Conservation (phyloP, 139 green algal species). For the Haematococcus lacustris region DNA sequence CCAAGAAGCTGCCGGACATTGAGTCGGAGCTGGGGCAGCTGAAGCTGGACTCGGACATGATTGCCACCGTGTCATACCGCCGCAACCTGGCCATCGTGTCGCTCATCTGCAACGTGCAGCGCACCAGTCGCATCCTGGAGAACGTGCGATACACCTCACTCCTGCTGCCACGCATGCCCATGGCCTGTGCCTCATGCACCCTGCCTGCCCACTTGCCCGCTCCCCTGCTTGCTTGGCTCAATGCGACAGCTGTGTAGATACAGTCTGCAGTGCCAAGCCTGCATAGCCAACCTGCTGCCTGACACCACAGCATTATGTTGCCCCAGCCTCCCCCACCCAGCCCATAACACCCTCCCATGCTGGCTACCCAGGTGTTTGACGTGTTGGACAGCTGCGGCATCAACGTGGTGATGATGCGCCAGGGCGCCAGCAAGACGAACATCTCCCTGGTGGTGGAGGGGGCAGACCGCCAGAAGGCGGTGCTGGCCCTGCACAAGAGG, state of each 20-base stretch:
- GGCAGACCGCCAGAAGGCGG: neutral
- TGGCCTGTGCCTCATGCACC: too few species aligned
- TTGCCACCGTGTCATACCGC: conserved; percentile 54
- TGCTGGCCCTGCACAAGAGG: conserved; percentile 10
- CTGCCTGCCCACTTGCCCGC: too few species aligned
- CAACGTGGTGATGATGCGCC: conserved; percentile 85
- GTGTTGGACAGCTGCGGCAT: conserved; percentile 51
- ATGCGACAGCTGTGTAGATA: too few species aligned
- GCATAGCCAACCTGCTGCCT: too few species aligned
- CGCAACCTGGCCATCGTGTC: conserved; percentile 77
- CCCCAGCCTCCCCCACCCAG: too few species aligned
- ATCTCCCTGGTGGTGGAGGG: conserved; percentile 64
- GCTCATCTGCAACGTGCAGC: conserved; percentile 91
- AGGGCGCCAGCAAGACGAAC: conserved; percentile 81
- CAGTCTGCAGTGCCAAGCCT: too few species aligned
- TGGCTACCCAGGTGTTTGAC: conserved; percentile 52
- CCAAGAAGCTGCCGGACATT: conserved; percentile 54
- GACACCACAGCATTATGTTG: too few species aligned
- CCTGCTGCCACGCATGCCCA: too few species aligned
- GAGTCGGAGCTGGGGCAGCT: conserved; percentile 73
- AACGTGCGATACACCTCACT: too few species aligned
- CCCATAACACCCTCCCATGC: too few species aligned
- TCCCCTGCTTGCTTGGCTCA: too few species aligned
- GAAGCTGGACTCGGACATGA: conserved; percentile 51
- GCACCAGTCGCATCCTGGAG: conserved; percentile 75